Base-by-base conservation (phyloP, 192 early-diverging fungal species). In the Borealophlyctis nickersoniae region DNA sequence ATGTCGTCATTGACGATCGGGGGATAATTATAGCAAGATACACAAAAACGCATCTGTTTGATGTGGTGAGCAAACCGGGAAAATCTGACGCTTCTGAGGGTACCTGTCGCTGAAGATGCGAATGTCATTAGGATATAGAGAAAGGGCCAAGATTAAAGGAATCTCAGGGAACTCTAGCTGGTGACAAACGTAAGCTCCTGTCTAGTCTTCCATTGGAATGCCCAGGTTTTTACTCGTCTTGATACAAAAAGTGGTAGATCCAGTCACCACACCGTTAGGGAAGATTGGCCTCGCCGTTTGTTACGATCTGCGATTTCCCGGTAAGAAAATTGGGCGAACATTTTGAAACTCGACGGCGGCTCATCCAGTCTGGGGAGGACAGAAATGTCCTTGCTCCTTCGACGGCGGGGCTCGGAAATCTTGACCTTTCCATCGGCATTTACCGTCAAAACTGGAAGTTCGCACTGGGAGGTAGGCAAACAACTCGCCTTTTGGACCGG, bases 251-350 rank as follows among this genome's bases (percentile, higher is more conserved):
- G 58, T 71, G 7, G 45, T 34, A 7, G 2, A 52, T 27, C 69
- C 69, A 2, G 51, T 71, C 9, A 26, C 30, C 0, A 71, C 69
- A 29, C 4, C 56, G 11, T 29, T 71, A 14, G 69, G 69, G 13
- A 33, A 28, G 3, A 34, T 71, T 14, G 65, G 63, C 24, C 62
- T 67, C 23, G 62, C n/a, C 23, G 36, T 53, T 48, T 94, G 92
- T 70, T 94, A 94, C 72, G 92, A 94, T 68, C 13, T 94, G 33
- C 79, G 92, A 39, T 94, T 94, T 64, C 83, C 92, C 0, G 88
- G 39, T 45, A 13, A 7, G 39, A 13, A 19, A 19, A 45, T 45
- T 19, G 39, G 7, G 39, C 39, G 9, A 45, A 45, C 19, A 7
- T 45, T 19, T 19, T 13, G 39, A 45, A 45, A 45, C 39, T n/a